Percentiles rank a stretch among this genome's conserved stretches.
These are phyloP conservation scores for Cucurbita maxima DNA, from an alignment of 306 rosid genomes.

Conservation along the genomic window DNA sequence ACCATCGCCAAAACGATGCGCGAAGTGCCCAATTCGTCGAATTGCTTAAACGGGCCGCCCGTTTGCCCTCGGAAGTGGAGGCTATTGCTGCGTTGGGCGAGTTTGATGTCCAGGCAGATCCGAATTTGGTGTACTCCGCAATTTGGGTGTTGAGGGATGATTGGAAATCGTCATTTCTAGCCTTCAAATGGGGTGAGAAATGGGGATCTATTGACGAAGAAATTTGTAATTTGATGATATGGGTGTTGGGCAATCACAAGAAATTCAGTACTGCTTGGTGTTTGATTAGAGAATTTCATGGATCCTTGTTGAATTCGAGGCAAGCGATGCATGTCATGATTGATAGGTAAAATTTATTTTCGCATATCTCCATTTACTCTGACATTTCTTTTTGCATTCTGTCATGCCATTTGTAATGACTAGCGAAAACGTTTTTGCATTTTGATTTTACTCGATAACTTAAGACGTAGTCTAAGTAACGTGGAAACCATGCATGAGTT, in stretches of 20 bases:
- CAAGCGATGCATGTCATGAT: conserved; percentile 69
- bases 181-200: conserved; percentile 53
- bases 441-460: not conserved
- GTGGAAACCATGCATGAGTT: not conserved
- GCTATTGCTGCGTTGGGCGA: conserved; percentile 28
- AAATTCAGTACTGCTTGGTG: conserved; percentile 69
- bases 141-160: conserved; percentile 64
- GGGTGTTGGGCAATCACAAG: conserved; percentile 63
- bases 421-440: not conserved
- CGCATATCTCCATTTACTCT: not conserved
- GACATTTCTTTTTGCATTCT: not conserved
- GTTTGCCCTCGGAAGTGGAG: conserved; percentile 35
- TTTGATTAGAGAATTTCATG: conserved; percentile 57
- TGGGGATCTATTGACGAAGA: conserved; percentile 41
- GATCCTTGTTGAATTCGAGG: conserved; percentile 37
- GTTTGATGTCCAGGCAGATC: conserved; percentile 26
- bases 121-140: conserved; percentile 26
- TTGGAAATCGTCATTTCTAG: conserved; percentile 45
- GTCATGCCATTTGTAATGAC: not conserved
- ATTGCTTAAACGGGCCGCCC: conserved; percentile 17
- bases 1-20: conserved; percentile 11
- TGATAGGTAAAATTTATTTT: conserved; percentile 42
- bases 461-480: not conserved
- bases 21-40: conserved; percentile 30
- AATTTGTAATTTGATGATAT: conserved; percentile 52